Percentiles rank a stretch among this genome's conserved stretches.
phyloP scores from a whole-genome alignment of 164 flowering plant genomes.

The Tetracentron sinense region DNA sequence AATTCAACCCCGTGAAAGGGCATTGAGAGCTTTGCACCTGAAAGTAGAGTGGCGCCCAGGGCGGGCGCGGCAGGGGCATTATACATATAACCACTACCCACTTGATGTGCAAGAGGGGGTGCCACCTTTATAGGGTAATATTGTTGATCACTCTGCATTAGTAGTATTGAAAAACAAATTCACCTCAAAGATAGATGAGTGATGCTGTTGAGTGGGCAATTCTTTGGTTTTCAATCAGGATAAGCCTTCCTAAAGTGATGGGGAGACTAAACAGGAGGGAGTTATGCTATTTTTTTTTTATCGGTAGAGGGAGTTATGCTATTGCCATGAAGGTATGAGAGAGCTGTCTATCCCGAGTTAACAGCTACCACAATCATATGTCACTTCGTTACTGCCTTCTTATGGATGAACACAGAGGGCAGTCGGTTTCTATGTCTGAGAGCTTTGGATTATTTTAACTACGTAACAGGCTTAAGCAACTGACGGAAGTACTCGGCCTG shows the following conservation, averaged over 20 bases:
- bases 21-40: slow-evolving; percentile 21
- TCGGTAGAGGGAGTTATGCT: slow-evolving; percentile 8
- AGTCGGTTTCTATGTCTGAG: slow-evolving; percentile 10
- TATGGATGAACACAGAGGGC: slow-evolving; percentile 12
- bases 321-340: slow-evolving; percentile 16
- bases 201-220: background rate
- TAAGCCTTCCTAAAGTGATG: slow-evolving; percentile 17
- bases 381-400: slow-evolving; percentile 19
- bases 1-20: slow-evolving; percentile 50
- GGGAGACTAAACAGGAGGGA: slow-evolving; percentile 18
- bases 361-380: slow-evolving; percentile 13
- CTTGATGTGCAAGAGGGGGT: slow-evolving; percentile 31
- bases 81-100: slow-evolving; percentile 25
- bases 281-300: slow-evolving; percentile 7
- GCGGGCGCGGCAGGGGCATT: slow-evolving; percentile 30
- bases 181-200: slow-evolving; percentile 11
- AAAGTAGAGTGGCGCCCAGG: slow-evolving; percentile 25
- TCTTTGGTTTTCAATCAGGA: slow-evolving; percentile 6
- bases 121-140: slow-evolving; percentile 22
- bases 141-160: slow-evolving; percentile 45
- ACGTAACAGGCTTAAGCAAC: slow-evolving; percentile 85
- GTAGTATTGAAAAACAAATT: slow-evolving; percentile 7
- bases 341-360: slow-evolving; percentile 21
- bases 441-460: slow-evolving; percentile 26
- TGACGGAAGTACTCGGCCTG: slow-evolving; percentile 86